A percentile compares a stretch with the other conserved stretches of the same genome.
These are phyloP conservation scores for Colletotrichum sp. DNA, from an alignment of 2,329 filamentous ascomycete genomes.

Conservation along the genomic window DNA sequence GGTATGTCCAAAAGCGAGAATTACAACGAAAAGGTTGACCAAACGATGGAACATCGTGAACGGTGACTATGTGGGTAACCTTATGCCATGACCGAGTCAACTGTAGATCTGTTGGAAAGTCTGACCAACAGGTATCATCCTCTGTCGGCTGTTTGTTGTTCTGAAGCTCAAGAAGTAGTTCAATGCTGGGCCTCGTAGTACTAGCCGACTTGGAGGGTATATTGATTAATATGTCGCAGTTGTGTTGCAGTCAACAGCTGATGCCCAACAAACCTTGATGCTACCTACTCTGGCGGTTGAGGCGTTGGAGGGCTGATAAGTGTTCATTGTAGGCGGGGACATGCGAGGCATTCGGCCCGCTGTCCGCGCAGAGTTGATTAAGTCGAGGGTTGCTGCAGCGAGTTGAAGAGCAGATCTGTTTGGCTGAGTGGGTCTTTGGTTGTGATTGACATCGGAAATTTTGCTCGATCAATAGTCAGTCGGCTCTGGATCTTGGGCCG, in stretches of 20 bases:
- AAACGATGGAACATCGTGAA: not conserved
- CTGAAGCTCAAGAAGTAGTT: not conserved
- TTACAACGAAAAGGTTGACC: not conserved
- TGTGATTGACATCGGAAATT: not conserved
- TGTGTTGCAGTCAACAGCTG: not conserved
- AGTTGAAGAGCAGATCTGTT: not conserved
- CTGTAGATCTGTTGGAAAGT: not conserved
- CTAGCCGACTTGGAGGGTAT: not conserved
- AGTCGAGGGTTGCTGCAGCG: not conserved
- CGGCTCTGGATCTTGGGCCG: not conserved
- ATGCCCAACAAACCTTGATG: not conserved
- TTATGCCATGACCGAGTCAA: not conserved
- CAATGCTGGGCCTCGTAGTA: not conserved
- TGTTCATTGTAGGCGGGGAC: not conserved
- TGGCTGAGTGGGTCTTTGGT: not conserved
- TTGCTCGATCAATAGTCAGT: slow-evolving; percentile 1
- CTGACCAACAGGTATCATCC: not conserved
- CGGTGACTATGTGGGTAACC: not conserved
- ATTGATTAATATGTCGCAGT: not conserved
- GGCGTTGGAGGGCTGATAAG: not conserved
- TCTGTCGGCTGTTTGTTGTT: not conserved
- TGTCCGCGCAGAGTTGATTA: not conserved
- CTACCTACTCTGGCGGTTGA: not conserved
- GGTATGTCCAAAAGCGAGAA: not conserved
- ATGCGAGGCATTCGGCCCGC: not conserved